Conservation (phyloP, 2,329 filamentous ascomycete genomes). For the Colletotrichum sp. region DNA sequence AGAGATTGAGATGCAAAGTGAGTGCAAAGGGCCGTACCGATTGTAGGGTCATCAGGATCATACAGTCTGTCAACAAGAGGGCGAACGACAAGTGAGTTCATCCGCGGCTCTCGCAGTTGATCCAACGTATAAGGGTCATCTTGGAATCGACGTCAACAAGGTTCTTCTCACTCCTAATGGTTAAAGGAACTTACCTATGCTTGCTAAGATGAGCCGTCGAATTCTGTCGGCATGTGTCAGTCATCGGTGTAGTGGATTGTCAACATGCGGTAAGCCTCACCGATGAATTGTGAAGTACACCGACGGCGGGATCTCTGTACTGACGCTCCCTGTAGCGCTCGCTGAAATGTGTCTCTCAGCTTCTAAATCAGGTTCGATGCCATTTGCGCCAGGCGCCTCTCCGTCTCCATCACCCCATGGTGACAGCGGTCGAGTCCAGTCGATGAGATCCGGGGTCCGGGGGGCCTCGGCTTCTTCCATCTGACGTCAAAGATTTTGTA, state of each 20-base stretch:
- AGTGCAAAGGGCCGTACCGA: conserved; percentile 44
- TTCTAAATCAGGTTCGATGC: conserved; percentile 1
- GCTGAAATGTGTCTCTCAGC: conserved; percentile 1
- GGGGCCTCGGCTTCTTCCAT: conserved; percentile 12
- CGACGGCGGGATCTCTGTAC: neutral
- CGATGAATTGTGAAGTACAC: conserved; percentile 18
- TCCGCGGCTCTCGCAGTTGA: conserved; percentile 69
- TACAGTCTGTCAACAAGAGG: conserved; percentile 73
- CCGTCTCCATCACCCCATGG: conserved; percentile 11
- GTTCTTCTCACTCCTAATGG: neutral
- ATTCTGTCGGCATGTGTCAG: neutral
- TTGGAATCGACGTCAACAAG: conserved; percentile 7
- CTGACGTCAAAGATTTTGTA: neutral
- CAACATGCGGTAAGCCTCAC: neutral
- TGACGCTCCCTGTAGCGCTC: conserved; percentile 8
- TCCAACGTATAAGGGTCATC: conserved; percentile 56
- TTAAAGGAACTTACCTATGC: neutral
- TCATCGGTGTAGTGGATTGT: neutral
- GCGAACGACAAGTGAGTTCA: conserved; percentile 70
- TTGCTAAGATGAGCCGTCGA: conserved; percentile 10
- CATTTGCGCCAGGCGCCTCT: neutral
- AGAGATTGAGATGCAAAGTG: too few relatives aligned
- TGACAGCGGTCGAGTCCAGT: conserved; percentile 17
- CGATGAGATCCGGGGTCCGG: conserved; percentile 15
- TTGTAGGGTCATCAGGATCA: conserved; percentile 67